Conservation (phyloP, 306 rosid genomes). For the Ormosia emarginata region DNA sequence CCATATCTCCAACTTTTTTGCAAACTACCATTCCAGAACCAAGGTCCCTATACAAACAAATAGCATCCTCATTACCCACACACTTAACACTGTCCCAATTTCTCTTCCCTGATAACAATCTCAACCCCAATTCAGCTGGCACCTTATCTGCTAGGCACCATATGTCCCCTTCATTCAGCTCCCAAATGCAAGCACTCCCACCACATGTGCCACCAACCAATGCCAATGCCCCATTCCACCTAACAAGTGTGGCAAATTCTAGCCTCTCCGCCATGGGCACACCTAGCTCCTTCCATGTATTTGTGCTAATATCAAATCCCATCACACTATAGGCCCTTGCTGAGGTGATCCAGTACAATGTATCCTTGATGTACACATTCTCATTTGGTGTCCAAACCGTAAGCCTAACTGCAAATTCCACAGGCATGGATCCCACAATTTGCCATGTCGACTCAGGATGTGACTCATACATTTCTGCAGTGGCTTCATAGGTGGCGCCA, state of each 20-base stretch:
- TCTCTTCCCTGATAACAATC: conserved; percentile 39
- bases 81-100: conserved; percentile 65
- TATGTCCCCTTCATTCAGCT: conserved; percentile 32
- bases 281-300: conserved; percentile 51
- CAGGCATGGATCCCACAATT: conserved; percentile 44
- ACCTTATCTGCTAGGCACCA: conserved; percentile 61
- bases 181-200: conserved; percentile 55
- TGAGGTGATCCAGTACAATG: conserved; percentile 71
- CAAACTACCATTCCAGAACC: conserved; percentile 63
- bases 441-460: conserved; percentile 36
- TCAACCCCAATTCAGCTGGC: conserved; percentile 51
- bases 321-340: conserved; percentile 65
- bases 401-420: conserved; percentile 69
- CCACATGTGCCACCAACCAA: conserved; percentile 54
- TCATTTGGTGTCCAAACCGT: conserved; percentile 84
- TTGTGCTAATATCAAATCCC: conserved; percentile 37
- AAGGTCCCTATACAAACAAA: conserved; percentile 58
- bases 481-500: conserved; percentile 43
- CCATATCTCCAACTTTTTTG: conserved; percentile 19
- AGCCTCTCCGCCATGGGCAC: conserved; percentile 69
- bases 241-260: conserved; percentile 60
- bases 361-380: conserved; percentile 40
- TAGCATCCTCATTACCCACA: conserved; percentile 45
- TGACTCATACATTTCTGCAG: conserved; percentile 68
- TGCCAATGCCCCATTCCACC: conserved; percentile 36